Conservation (phyloP, 768 basidiomycete species). For the Butyriboletus loyo region DNA sequence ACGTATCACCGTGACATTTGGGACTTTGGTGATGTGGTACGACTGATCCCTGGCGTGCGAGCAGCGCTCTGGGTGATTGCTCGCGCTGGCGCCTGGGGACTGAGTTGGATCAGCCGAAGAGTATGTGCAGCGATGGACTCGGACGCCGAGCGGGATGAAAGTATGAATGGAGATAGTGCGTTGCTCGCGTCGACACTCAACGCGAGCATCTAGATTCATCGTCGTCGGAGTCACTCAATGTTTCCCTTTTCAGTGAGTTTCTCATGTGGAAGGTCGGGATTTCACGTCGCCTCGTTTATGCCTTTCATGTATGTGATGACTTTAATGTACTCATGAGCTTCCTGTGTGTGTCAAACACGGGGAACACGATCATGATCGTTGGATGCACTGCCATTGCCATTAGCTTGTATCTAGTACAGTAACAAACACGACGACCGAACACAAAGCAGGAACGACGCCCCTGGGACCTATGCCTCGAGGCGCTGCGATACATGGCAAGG, state of each 20-base stretch:
- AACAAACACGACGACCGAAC: no score
- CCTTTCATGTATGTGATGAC: conserved; percentile 9
- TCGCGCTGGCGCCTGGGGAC: conserved; percentile 55
- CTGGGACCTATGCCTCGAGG: no score
- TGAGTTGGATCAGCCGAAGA: conserved; percentile 39
- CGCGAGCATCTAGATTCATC: conserved; percentile 10
- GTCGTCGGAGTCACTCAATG: not conserved
- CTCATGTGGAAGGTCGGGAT: not conserved
- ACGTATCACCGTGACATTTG: conserved; percentile 79
- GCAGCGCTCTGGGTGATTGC: conserved; percentile 67
- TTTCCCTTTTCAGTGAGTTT: not conserved
- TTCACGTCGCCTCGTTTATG: conserved; percentile 1
- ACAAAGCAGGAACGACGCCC: no score
- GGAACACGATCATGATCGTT: not conserved
- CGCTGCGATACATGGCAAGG: no score
- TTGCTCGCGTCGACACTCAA: conserved; percentile 11
- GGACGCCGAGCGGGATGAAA: not conserved
- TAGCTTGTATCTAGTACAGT: no score
- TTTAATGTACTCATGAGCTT: conserved; percentile 5
- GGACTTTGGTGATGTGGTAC: conserved; percentile 76
- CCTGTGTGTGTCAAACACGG: not conserved
- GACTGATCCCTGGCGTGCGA: conserved; percentile 66
- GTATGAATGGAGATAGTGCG: conserved; percentile 3
- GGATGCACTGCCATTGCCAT: not conserved
- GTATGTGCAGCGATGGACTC: conserved; percentile 8